phyloP scores from a whole-genome alignment of 1,139 yeast species.

The Debaryomyces sp. region DNA sequence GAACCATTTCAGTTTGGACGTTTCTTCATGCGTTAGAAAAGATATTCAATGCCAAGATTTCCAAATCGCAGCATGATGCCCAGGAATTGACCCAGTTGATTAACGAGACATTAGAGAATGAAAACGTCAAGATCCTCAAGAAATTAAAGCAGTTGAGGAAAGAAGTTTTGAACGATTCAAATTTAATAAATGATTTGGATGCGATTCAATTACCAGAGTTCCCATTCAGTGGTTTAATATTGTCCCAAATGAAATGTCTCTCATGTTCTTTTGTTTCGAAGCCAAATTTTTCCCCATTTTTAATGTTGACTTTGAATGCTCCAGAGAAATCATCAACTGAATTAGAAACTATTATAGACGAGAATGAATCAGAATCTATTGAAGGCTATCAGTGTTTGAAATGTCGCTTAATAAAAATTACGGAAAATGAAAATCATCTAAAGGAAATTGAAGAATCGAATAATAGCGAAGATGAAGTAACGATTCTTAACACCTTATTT shows the following conservation, averaged over 20 bases:
- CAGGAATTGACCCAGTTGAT: constrained; percentile 86
- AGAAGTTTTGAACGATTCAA: constrained; percentile 9
- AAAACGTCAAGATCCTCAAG: constrained; percentile 49
- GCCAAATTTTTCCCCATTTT: constrained; percentile 61
- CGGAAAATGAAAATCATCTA: constrained; percentile 32
- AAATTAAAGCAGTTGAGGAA: constrained; percentile 26
- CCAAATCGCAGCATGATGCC: constrained; percentile 90
- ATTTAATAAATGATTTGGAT: constrained; percentile 24
- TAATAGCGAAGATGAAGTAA: constrained; percentile 17
- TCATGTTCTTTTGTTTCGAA: constrained; percentile 66
- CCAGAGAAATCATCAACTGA: constrained; percentile 60
- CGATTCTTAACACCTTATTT: constrained; percentile 28
- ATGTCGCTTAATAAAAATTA: constrained; percentile 60
- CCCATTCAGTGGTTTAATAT: constrained; percentile 72
- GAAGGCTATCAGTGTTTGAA: constrained; percentile 79
- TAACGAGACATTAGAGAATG: constrained; percentile 76
- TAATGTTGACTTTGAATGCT: constrained; percentile 72
- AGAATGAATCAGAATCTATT: constrained; percentile 69
- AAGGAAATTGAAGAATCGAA: constrained; percentile 13
- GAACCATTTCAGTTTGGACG: constrained; percentile 75
- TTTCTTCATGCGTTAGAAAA: constrained; percentile 70
- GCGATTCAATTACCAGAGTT: constrained; percentile 53
- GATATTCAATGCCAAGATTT: constrained; percentile 77
- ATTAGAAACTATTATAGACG: constrained; percentile 56
- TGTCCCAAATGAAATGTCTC: constrained; percentile 70